Evolutionary conservation across 2,329 filamentous ascomycete species (phyloP).

Genomic region (Bisporella sp.): DNA sequence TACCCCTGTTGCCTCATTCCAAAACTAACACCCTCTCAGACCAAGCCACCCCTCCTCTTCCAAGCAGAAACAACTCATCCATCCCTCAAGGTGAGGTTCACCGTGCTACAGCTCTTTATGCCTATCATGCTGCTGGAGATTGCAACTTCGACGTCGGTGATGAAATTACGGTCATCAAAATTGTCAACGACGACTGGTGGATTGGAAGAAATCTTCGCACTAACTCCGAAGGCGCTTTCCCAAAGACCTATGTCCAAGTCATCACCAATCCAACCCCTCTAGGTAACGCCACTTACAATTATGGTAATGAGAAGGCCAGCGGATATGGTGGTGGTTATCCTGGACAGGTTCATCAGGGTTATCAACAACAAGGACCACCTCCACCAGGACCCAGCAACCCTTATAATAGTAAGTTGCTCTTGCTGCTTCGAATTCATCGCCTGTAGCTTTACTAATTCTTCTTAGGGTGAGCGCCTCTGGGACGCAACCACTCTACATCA

Average conservation of each 20-base stretch:
- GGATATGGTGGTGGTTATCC: slow-evolving; percentile 18
- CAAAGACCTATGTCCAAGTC: slow-evolving; percentile 77
- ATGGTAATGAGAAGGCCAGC: slow-evolving; percentile 22
- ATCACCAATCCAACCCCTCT: slow-evolving; percentile 20
- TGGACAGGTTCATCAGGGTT: slow-evolving; percentile 4
- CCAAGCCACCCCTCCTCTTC: not conserved
- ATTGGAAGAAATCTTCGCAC: slow-evolving; percentile 81
- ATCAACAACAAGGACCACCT: slow-evolving; percentile 20
- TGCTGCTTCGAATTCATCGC: too few relatives aligned
- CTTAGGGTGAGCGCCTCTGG: too few relatives aligned
- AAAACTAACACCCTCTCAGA: too few relatives aligned
- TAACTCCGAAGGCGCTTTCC: slow-evolving; percentile 85
- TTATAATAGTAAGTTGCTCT: slow-evolving; percentile 43
- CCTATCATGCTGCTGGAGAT: slow-evolving; percentile 75
- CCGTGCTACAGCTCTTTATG: slow-evolving; percentile 75
- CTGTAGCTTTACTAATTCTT: too few relatives aligned
- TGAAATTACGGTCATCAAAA: slow-evolving; percentile 71
- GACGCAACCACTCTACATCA: not conserved
- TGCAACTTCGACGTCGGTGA: slow-evolving; percentile 77
- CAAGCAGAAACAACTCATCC: not conserved
- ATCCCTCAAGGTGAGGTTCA: slow-evolving; percentile 50
- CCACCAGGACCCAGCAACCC: slow-evolving; percentile 48
- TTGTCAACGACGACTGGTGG: slow-evolving; percentile 98
- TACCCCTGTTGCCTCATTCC: slow-evolving; percentile 26
- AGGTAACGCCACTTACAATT: slow-evolving; percentile 22